Conservation (phyloP, 1,284 basidiomycete genomes). For the Rhizopogon hawkerae region DNA sequence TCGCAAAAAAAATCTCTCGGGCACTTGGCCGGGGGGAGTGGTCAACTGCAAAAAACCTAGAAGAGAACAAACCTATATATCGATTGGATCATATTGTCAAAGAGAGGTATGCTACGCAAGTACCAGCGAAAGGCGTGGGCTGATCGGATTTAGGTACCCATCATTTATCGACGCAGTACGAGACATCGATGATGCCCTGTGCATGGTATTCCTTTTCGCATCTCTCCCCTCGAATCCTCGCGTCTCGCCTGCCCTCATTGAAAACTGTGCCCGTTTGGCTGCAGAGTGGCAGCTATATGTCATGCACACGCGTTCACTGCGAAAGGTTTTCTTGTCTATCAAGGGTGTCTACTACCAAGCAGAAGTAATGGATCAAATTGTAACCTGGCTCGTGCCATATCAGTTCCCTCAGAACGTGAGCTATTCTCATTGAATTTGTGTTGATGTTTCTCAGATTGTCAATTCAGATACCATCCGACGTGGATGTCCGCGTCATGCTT, state of each 20-base stretch:
- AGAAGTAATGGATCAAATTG: conserved; percentile 84
- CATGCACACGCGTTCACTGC: conserved; percentile 80
- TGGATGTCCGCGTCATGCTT: conserved; percentile 97
- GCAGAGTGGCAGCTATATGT: conserved; percentile 95
- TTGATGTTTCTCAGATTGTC: conserved; percentile 8
- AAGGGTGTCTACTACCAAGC: conserved; percentile 99
- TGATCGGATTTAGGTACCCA: conserved; percentile 64
- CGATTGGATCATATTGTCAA: conserved; percentile 95
- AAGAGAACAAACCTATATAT: conserved; percentile 87
- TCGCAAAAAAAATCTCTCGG: conserved; percentile 93
- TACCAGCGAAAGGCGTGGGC: background rate
- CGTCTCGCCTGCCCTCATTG: conserved; percentile 77
- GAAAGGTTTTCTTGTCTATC: conserved; percentile 94
- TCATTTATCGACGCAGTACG: conserved; percentile 94
- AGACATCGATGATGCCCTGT: conserved; percentile 96
- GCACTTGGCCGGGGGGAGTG: conserved; percentile 94
- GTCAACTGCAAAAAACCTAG: conserved; percentile 89
- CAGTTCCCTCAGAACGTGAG: conserved; percentile 93
- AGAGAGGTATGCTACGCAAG: conserved; percentile 59
- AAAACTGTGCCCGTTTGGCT: conserved; percentile 85
- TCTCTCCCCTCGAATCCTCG: conserved; percentile 78
- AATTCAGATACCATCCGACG: conserved; percentile 82
- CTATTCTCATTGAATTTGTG: conserved; percentile 7
- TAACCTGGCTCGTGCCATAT: conserved; percentile 98
- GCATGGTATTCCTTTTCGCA: conserved; percentile 90